phyloP scores from a whole-genome alignment of 805 yeast genomes.

The Ogataea zsoltii region DNA sequence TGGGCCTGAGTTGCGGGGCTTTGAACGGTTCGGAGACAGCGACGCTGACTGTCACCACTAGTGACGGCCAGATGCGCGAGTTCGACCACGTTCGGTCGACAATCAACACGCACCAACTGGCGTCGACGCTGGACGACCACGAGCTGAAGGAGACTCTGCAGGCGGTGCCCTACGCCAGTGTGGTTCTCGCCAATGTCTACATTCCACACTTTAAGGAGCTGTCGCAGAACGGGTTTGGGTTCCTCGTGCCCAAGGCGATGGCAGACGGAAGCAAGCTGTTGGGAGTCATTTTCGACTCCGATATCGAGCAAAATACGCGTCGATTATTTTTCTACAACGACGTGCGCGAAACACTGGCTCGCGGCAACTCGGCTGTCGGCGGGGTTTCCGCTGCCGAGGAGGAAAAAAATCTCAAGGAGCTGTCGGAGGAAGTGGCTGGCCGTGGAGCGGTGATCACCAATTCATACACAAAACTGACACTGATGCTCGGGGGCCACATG shows the following conservation, averaged over 20 bases:
- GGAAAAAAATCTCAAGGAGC: constrained; percentile 11
- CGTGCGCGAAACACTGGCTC: constrained; percentile 14
- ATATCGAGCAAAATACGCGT: constrained; percentile 59
- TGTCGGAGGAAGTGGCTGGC: constrained; percentile 21
- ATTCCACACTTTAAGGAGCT: constrained; percentile 46
- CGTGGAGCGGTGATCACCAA: constrained; percentile 22
- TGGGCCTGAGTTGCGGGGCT: constrained; percentile 15
- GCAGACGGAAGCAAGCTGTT: constrained; percentile 53
- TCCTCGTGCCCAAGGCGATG: constrained; percentile 65
- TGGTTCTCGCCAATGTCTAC: constrained; percentile 72
- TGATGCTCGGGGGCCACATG: constrained; percentile 81
- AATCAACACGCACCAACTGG: constrained; percentile 45
- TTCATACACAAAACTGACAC: constrained; percentile 70
- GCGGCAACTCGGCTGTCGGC: constrained; percentile 2
- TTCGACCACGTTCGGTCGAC: constrained; percentile 66
- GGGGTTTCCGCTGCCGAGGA: background rate
- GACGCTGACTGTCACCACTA: constrained; percentile 1
- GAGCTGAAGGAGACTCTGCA: constrained; percentile 18
- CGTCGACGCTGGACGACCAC: constrained; percentile 31
- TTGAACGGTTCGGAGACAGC: constrained; percentile 11
- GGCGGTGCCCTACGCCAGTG: constrained; percentile 41
- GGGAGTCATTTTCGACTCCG: constrained; percentile 91
- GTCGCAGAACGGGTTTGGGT: constrained; percentile 74
- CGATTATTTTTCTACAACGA: constrained; percentile 25
- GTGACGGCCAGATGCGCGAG: constrained; percentile 4